A percentile compares a stretch with the other conserved stretches of the same genome.
Evolutionary conservation across 228 moss, liverwort and hornwort genomes (phyloP).

Genomic region (Sphagnum fallax): DNA sequence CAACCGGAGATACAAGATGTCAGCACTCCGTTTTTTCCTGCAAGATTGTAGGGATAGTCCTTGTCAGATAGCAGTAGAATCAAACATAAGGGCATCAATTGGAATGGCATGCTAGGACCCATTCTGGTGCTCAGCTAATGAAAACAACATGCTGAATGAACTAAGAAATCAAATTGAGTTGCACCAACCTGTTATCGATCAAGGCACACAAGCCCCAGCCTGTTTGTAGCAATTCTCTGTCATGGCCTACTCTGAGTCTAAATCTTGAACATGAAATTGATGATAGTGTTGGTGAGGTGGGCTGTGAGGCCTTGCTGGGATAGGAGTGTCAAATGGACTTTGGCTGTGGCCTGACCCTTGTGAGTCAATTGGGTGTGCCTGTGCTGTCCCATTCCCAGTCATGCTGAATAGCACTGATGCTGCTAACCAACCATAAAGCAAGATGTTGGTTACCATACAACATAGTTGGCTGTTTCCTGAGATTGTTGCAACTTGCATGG

Average conservation of each 20-base stretch:
- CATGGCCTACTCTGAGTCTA: slow-evolving; percentile 33
- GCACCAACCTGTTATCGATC: not conserved
- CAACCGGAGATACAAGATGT: too few species aligned
- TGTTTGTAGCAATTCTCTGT: slow-evolving; percentile 5
- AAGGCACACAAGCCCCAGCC: not conserved
- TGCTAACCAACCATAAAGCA: not conserved
- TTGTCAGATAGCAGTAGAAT: too few species aligned
- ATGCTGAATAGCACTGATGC: slow-evolving; percentile 2
- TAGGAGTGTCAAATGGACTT: not conserved
- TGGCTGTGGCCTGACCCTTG: not conserved
- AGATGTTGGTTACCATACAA: not conserved
- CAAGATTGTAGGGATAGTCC: too few species aligned
- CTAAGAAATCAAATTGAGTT: too few species aligned
- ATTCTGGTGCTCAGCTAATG: too few species aligned
- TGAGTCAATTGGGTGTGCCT: not conserved
- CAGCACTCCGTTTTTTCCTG: too few species aligned
- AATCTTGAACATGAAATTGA: slow-evolving; percentile 42
- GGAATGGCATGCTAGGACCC: too few species aligned
- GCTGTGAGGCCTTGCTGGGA: slow-evolving; percentile 9
- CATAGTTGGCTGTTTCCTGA: too few species aligned
- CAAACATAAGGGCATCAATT: too few species aligned
- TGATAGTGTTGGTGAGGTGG: slow-evolving; percentile 13
- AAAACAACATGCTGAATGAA: too few species aligned
- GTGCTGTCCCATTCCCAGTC: slow-evolving; percentile 6
- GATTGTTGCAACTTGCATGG: too few species aligned